Evolutionary conservation across 2,329 filamentous ascomycete genomes (phyloP).

Genomic region (Orbilia oligospora): DNA sequence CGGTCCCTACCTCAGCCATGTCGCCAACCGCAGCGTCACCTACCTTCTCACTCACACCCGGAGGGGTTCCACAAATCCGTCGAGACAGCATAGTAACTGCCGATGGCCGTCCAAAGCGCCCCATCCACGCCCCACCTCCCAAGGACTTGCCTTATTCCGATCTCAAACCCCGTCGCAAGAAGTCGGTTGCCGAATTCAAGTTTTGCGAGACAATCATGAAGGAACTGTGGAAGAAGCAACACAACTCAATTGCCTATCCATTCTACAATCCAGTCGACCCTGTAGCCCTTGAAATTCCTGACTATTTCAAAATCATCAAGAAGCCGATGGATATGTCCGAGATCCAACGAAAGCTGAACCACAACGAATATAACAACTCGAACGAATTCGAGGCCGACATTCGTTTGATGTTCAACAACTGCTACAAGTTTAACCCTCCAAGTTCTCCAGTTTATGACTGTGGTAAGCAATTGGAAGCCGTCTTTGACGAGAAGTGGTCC

Average conservation of each 20-base stretch:
- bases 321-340: slow-evolving; percentile 88
- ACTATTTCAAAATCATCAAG: slow-evolving; percentile 94
- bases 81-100: slow-evolving; percentile 80
- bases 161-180: slow-evolving; percentile 89
- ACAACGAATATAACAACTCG: slow-evolving; percentile 82
- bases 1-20: slow-evolving; percentile 65
- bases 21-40: slow-evolving; percentile 70
- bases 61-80: slow-evolving; percentile 84
- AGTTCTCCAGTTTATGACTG: slow-evolving; percentile 80
- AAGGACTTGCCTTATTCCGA: slow-evolving; percentile 91
- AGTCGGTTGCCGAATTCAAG: slow-evolving; percentile 86
- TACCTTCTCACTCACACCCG: slow-evolving; percentile 82
- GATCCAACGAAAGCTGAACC: slow-evolving; percentile 85
- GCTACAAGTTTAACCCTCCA: slow-evolving; percentile 89
- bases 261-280: slow-evolving; percentile 92
- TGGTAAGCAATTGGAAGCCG: slow-evolving; percentile 79
- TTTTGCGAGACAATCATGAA: slow-evolving; percentile 87
- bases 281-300: slow-evolving; percentile 91
- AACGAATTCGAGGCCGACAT: slow-evolving; percentile 91
- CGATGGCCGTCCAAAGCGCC: slow-evolving; percentile 88
- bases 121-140: slow-evolving; percentile 90
- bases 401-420: slow-evolving; percentile 87
- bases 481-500: slow-evolving; percentile 82
- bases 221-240: slow-evolving; percentile 82
- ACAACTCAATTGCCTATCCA: slow-evolving; percentile 77